Percentiles rank a stretch among this genome's conserved stretches.
Conservation (phyloP, 371 early-diverging fungal genomes). For the Massospora cicadina region DNA sequence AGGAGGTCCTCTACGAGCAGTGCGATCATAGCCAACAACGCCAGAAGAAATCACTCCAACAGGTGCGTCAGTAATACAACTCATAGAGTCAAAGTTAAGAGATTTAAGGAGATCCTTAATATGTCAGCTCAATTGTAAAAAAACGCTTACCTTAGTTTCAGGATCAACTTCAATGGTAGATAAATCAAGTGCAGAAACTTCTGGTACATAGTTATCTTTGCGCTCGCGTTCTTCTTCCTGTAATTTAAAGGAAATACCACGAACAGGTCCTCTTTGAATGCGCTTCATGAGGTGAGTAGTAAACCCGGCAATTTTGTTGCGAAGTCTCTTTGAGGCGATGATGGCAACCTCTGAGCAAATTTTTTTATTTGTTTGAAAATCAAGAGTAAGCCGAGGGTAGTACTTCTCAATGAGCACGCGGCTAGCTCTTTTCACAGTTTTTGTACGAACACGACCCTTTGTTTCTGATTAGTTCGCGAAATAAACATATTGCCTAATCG, state of each 20-base stretch:
- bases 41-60: conserved; percentile 5
- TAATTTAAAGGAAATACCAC: conserved; percentile 99
- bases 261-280: conserved; percentile 97
- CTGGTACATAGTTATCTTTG: conserved; percentile 99
- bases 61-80: conserved; percentile 32
- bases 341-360: conserved; percentile 96
- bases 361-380: conserved; percentile 99
- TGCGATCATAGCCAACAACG: conserved; percentile 10
- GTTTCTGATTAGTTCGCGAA: too few species aligned
- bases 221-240: conserved; percentile 99
- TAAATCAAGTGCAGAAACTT: conserved; percentile 93
- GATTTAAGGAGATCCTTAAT: conserved; percentile 81
- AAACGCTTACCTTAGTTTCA: conserved; percentile 51
- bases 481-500: too few species aligned
- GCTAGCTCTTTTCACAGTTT: conserved; percentile 50
- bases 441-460: conserved; percentile 19
- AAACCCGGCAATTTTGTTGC: conserved; percentile 99
- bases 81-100: conserved; percentile 77
- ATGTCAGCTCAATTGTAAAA: not conserved
- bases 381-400: conserved; percentile 97
- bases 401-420: conserved; percentile 99
- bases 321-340: conserved; percentile 97
- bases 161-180: conserved; percentile 89
- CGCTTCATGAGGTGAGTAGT: conserved; percentile 99
- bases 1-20: conserved; percentile 3